Evolutionary conservation across 345 rosid genomes (phyloP), one percentile per base, ranked within the genome.

Genomic region (Euclidium syriacum): DNA sequence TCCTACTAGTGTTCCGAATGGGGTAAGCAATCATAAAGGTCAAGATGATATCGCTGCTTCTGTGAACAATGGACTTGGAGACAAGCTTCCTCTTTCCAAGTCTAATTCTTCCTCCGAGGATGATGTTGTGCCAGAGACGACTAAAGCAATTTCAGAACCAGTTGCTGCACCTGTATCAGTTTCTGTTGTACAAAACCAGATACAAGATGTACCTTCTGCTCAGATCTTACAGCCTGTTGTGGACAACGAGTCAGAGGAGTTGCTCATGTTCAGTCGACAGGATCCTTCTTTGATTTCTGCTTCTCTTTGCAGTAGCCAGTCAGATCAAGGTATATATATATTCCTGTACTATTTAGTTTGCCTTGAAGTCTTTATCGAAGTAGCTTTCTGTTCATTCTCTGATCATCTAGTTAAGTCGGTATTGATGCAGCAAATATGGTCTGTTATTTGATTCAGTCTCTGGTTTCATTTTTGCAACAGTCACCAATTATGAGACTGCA

Each of bases 301-400:
- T 41, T 63, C 86, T 60, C 25, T 48, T 33, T 33, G 56, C 48
- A 67, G 39, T 68, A 68, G 14, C 51, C 63, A 52, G 35, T 42
- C 68, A 59, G 62, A 50, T 9, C 40, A 73, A 60, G 91, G 96
- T 91, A 77, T 17, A 40, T 39, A 5, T 50, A 22, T 29, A 2
- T 24, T 11, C 10, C 17, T 38, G 12, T 9, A 16, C 6, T 11
- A n/a, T 35, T 30, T 23, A 32, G 27, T 38, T 46, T 52, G n/a
- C 55, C 15, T 54, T 7, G 0, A 29, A 18, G 18, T 52, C 29
- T 50, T 40, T 7, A 17, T 26, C 20, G 9, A 32, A 51, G 33
- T 33, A 42, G 62, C 38, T 68, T 7, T 30, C 11, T 29, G 40
- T 50, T 30, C 14, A 33, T 42, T 71, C 15, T 48, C 11, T 29